Evolutionary conservation across 441 rosid species (phyloP).

Genomic region (Erodium moschatum): DNA sequence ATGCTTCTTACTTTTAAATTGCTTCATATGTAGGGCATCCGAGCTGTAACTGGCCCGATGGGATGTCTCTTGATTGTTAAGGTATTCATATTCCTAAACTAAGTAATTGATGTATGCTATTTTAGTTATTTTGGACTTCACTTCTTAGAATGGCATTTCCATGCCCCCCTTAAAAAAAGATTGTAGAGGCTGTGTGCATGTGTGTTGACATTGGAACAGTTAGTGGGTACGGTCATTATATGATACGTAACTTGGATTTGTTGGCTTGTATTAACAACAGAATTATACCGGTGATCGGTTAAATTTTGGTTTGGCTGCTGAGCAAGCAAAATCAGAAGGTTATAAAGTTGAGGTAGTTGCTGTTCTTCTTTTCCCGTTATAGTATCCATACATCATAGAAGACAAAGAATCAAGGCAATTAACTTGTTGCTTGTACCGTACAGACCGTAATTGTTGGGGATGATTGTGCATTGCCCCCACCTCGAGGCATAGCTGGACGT

Average conservation of each 20-base stretch:
- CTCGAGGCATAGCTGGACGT: constrained; percentile 79
- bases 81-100: constrained; percentile 38
- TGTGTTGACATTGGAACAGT: not conserved
- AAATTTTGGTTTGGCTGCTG: constrained; percentile 97
- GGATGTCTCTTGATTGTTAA: constrained; percentile 86
- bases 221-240: not conserved
- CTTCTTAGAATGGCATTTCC: not conserved
- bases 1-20: constrained; percentile 13
- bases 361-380: constrained; percentile 10
- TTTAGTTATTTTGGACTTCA: not conserved
- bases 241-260: not conserved
- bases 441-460: constrained; percentile 94
- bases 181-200: not conserved
- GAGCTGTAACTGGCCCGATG: constrained; percentile 95
- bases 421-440: constrained; percentile 20
- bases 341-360: constrained; percentile 72
- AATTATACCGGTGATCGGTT: constrained; percentile 93
- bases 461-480: constrained; percentile 97
- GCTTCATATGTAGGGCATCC: constrained; percentile 64
- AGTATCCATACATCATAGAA: constrained; percentile 4
- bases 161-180: not conserved
- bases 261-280: constrained; percentile 25
- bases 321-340: constrained; percentile 97
- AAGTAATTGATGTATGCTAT: constrained; percentile 6
- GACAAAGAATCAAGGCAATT: constrained; percentile 12